phyloP scores from a whole-genome alignment of 306 rosid species.

The Cicer bijugum region DNA sequence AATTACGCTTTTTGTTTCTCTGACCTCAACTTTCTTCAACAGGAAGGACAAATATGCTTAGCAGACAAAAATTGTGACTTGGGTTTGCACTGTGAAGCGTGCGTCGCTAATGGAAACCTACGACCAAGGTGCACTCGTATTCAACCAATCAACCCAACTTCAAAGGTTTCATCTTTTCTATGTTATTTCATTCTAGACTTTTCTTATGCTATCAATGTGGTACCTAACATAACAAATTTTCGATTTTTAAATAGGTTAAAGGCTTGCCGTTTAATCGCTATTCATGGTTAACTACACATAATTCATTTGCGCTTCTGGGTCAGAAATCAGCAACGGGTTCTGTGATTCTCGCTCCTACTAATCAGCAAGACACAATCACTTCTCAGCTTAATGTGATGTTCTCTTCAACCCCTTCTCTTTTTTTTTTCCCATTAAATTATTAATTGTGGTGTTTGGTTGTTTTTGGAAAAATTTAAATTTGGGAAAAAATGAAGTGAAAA shows the following conservation, averaged over 20 bases:
- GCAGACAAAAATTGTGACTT: conserved; percentile 61
- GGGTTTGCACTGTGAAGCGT: conserved; percentile 86
- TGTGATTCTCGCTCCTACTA: conserved; percentile 63
- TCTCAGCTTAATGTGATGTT: conserved; percentile 77
- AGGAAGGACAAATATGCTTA: conserved; percentile 72
- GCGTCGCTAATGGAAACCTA: conserved; percentile 67
- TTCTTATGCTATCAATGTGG: neutral
- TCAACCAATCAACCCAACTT: conserved; percentile 71
- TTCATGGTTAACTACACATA: conserved; percentile 91
- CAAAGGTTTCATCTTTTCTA: conserved; percentile 50
- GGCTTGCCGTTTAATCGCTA: conserved; percentile 82
- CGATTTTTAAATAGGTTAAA: conserved; percentile 58
- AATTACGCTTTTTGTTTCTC: neutral
- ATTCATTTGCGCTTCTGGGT: conserved; percentile 74
- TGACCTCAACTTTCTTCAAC: conserved; percentile 11
- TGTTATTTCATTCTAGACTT: neutral
- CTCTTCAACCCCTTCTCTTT: conserved; percentile 8
- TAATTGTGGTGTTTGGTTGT: conserved; percentile 34
- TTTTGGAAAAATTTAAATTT: conserved; percentile 30
- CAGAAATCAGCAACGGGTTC: conserved; percentile 70
- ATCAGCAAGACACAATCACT: conserved; percentile 86
- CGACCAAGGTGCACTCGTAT: conserved; percentile 82
- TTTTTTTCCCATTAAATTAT: neutral
- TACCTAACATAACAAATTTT: neutral
- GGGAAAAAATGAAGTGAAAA: neutral